These are phyloP conservation scores for Hypoxylon rubiginosum DNA, from an alignment of 2,329 filamentous ascomycete genomes.

Conservation along the genomic window DNA sequence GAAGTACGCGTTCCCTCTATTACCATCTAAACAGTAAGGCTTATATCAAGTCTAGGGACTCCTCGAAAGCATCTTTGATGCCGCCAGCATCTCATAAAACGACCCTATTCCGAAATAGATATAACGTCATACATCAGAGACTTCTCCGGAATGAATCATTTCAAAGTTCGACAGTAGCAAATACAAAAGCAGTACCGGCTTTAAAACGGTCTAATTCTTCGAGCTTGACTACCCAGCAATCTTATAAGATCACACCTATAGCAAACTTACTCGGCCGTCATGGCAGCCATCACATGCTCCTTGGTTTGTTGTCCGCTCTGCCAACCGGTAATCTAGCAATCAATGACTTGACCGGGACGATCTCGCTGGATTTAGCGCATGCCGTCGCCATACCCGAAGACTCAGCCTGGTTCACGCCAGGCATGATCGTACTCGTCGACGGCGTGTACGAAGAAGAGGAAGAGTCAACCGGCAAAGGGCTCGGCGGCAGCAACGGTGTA, in stretches of 20 bases:
- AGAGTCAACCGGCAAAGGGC: conserved; percentile 73
- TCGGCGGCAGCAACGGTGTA: conserved; percentile 84
- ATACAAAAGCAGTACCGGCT: conserved; percentile 65
- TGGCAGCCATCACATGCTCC: conserved; percentile 85
- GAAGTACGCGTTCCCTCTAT: conserved; percentile 61
- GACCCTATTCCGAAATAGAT: conserved; percentile 86
- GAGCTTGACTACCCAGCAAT: conserved; percentile 67
- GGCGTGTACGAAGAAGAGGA: conserved; percentile 98
- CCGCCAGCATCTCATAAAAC: conserved; percentile 87
- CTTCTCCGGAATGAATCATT: conserved; percentile 94
- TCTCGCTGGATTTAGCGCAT: conserved; percentile 84
- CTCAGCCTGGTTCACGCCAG: conserved; percentile 91
- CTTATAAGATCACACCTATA: conserved; percentile 91
- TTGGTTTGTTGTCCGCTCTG: conserved; percentile 84
- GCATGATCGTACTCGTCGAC: conserved; percentile 95
- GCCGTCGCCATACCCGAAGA: conserved; percentile 86
- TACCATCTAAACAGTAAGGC: neutral
- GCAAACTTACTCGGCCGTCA: conserved; percentile 81
- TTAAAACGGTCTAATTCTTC: conserved; percentile 71
- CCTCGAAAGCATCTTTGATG: conserved; percentile 76
- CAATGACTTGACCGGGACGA: conserved; percentile 89
- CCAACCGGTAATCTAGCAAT: conserved; percentile 87
- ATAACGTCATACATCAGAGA: conserved; percentile 91
- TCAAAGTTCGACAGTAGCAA: conserved; percentile 81
- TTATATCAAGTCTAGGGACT: conserved; percentile 61